Evolutionary conservation across 2,329 filamentous ascomycete genomes (phyloP).

Genomic region (Cladosporium austrohemisphaericum): DNA sequence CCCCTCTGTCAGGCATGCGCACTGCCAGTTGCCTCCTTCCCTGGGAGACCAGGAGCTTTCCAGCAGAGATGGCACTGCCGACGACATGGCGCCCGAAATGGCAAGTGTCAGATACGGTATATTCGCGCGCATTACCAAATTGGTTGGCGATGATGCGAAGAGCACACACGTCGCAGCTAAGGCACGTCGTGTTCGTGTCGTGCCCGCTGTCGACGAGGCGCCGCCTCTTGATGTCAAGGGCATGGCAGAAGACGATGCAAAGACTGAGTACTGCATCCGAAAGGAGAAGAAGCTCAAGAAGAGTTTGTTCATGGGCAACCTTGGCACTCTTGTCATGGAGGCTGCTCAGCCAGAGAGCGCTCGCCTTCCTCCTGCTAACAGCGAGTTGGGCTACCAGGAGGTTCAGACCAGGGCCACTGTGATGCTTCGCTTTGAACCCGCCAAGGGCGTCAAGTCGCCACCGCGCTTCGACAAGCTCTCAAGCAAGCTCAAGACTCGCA

Average conservation of each 20-base stretch:
- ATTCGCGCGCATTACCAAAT: conserved; percentile 33
- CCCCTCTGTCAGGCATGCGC: conserved; percentile 51
- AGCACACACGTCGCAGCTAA: conserved; percentile 47
- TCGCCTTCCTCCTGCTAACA: conserved; percentile 42
- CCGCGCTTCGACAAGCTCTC: conserved; percentile 51
- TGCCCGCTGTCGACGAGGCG: conserved; percentile 57
- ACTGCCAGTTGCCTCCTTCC: conserved; percentile 59
- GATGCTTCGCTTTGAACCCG: conserved; percentile 59
- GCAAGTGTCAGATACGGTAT: conserved; percentile 57
- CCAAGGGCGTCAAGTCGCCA: conserved; percentile 46
- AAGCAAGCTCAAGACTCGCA: conserved; percentile 55
- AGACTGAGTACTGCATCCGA: conserved; percentile 49
- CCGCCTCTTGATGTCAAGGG: conserved; percentile 54
- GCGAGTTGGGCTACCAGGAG: conserved; percentile 35
- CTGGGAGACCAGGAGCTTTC: conserved; percentile 55
- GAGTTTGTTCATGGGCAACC: conserved; percentile 56
- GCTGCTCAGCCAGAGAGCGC: conserved; percentile 57
- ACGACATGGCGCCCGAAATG: conserved; percentile 63
- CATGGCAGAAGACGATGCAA: conserved; percentile 35
- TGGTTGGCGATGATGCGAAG: conserved; percentile 40
- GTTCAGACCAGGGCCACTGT: conserved; percentile 55
- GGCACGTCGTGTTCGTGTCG: conserved; percentile 55
- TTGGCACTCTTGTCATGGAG: conserved; percentile 56
- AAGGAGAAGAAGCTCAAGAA: conserved; percentile 60
- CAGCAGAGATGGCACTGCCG: conserved; percentile 45